phyloP scores from a whole-genome alignment of 441 rosid genomes.

The Pelargonium citronellum region DNA sequence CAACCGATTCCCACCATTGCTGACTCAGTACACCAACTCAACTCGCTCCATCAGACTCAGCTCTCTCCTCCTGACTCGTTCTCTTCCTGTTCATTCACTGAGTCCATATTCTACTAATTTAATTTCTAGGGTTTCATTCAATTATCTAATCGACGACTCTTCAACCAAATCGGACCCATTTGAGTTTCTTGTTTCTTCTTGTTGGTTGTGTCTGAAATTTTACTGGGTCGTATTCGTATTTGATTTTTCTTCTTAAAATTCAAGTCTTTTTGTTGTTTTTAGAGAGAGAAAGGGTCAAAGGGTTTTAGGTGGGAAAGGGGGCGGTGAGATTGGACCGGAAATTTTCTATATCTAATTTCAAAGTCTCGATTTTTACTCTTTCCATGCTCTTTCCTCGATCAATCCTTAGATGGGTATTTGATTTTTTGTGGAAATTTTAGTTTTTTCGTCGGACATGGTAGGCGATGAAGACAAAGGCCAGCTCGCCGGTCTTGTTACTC shows the following conservation, averaged over 20 bases:
- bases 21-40: constrained; percentile 7
- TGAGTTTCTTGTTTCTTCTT: constrained; percentile 12
- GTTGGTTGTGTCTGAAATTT: constrained; percentile 23
- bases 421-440: constrained; percentile 26
- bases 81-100: constrained; percentile 15
- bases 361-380: constrained; percentile 25
- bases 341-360: constrained; percentile 23
- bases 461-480: constrained; percentile 41
- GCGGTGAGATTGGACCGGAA: constrained; percentile 14
- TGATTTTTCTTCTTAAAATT: constrained; percentile 37
- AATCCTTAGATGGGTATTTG: constrained; percentile 30
- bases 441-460: constrained; percentile 33
- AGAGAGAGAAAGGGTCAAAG: constrained; percentile 22
- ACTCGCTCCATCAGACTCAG: constrained; percentile 14
- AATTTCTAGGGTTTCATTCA: too few species aligned
- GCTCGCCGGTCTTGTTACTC: constrained; percentile 27
- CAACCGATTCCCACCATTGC: constrained; percentile 1
- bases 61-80: background rate
- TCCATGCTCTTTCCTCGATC: constrained; percentile 35
- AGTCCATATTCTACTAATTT: background rate
- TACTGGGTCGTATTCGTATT: constrained; percentile 43
- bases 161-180: background rate
- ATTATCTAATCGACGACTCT: too few species aligned
- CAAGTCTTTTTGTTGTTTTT: background rate
- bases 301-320: constrained; percentile 36